Base-by-base conservation (phyloP, 768 basidiomycete genomes). In the Paxillus ammoniavirescens region DNA sequence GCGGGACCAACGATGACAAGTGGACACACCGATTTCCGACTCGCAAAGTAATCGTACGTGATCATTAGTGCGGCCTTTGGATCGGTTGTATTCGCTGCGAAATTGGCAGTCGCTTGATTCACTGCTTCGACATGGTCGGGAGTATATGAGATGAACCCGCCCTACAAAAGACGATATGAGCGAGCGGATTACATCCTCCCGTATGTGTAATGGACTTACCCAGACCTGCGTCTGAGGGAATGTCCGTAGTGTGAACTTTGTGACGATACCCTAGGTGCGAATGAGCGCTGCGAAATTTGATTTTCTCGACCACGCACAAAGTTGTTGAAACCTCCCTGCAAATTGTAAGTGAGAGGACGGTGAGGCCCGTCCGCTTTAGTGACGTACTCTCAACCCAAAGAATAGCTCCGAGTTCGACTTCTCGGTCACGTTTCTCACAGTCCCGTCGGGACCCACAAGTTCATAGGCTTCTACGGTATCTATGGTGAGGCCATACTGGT, bases 291-390 rank as follows among this genome's bases (percentile, higher is more conserved):
- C 8, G 28, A 45, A 45, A n/a, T 14, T 6, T 30, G 43, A 10
- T 28, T 13, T 15, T 8, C 26, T 15, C 4, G 9, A 30, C 13
- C 33, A 30, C 45, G 14, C 37, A 75, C 74, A 53, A 82, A 83
- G 62, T 84, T 84, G 58, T 86, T 84, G 56, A 75, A 69, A 14
- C 82, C 82, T 36, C 84, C 83, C 79, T 83, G 41, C 14, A 43
- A 18, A 12, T n/a, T 28, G 26, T 6, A 18, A 35, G 47, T 52
- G 10, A 37, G 17, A 15, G 21, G 35, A 8, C 7, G 26, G 17
- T 7, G n/a, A 41, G 28, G 36, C 4, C 21, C 23, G 10, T n/a
- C 2, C 8, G 9, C 38, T 58, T 62, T 58, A 53, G 5, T 65
- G 38, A 31, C 63, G 13, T 56, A 75, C 75, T 65, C 68, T 74